Conservation (phyloP, 495 filamentous ascomycete genomes). For the Lasiosphaeria miniovina region DNA sequence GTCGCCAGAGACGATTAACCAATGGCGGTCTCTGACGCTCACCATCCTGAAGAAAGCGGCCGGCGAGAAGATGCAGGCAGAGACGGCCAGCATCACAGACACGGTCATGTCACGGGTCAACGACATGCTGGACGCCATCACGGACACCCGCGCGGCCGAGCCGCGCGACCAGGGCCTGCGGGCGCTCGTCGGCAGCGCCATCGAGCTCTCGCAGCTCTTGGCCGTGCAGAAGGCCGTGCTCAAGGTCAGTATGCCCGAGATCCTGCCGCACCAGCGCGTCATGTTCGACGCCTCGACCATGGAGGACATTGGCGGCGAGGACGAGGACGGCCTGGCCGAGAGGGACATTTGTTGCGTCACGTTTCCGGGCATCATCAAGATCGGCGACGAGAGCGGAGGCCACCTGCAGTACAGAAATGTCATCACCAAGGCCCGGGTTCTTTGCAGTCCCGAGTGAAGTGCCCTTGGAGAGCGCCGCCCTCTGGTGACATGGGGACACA, state of each 20-base stretch:
- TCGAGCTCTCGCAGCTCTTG: conserved; percentile 50
- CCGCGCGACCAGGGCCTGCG: conserved; percentile 45
- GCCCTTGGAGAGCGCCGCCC: neutral
- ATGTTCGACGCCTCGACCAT: conserved; percentile 51
- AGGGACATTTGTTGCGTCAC: conserved; percentile 49
- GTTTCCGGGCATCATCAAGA: conserved; percentile 54
- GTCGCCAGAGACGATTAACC: conserved; percentile 47
- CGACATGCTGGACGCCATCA: conserved; percentile 40
- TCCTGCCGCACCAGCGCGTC: conserved; percentile 44
- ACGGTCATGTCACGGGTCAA: conserved; percentile 38
- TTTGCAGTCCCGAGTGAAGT: conserved; percentile 48
- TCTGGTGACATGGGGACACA: too few species aligned
- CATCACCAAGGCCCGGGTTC: conserved; percentile 51
- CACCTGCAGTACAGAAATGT: conserved; percentile 53
- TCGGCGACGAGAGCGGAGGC: conserved; percentile 53
- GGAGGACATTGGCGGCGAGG: conserved; percentile 57
- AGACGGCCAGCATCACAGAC: conserved; percentile 36
- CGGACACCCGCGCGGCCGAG: conserved; percentile 39
- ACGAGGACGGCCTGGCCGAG: conserved; percentile 44
- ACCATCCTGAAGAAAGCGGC: conserved; percentile 48
- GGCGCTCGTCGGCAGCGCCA: conserved; percentile 41
- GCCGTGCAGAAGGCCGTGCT: conserved; percentile 54
- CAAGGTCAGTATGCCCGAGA: conserved; percentile 47
- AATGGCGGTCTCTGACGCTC: conserved; percentile 54
- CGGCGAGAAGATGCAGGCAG: conserved; percentile 37